Base-by-base conservation (phyloP, 192 early-diverging fungal species). In the Lobulomyces angularis region DNA sequence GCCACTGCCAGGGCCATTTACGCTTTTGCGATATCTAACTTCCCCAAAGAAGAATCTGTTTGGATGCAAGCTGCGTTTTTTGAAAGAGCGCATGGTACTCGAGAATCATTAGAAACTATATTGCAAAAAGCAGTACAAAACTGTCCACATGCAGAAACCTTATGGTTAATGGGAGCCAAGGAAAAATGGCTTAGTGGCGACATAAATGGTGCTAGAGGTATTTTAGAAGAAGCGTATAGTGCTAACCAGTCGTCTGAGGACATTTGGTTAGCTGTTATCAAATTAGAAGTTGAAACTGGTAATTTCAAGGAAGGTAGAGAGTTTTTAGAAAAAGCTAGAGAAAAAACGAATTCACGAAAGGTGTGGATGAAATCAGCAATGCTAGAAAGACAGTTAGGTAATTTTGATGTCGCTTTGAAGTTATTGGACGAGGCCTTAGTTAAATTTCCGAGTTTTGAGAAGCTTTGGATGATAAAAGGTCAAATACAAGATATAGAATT, bases 81-180 rank as follows among this genome's bases (percentile, higher is more conserved):
- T 33, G 94, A 98, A 55, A 88, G 86, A 39, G 45, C 55, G 1
- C 81, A 93, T 38, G 90, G 88, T 9, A 79, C 83, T 0, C 56
- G 48, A 2, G 81, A 81, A 25, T 73, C 67, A 0, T 58, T 92
- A 28, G 83, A 84, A 20, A 75, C 77, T 41, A 45, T 98, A 27
- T 53, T 98, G 21, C 62, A 81, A 37, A 80, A 87, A 9, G 86
- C 90, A 2, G 87, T 96, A 31, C 69, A 71, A 41, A 76, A 80
- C 45, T 93, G 88, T 52, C 94, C 92, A 31, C 82, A 87, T 28
- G 82, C 80, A 14, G 90, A 98, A 56, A 68, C 86, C 1, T 62
- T 98, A 34, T 98, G 94, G 94, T 69, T 98, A 22, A 95, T 95
- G 84, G 82, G 74, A 0, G 94, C 94, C 22, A 93, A 95, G 53